These are phyloP conservation scores for Colletotrichum zoysiae DNA, from an alignment of 2,329 filamentous ascomycete species.

Conservation along the genomic window DNA sequence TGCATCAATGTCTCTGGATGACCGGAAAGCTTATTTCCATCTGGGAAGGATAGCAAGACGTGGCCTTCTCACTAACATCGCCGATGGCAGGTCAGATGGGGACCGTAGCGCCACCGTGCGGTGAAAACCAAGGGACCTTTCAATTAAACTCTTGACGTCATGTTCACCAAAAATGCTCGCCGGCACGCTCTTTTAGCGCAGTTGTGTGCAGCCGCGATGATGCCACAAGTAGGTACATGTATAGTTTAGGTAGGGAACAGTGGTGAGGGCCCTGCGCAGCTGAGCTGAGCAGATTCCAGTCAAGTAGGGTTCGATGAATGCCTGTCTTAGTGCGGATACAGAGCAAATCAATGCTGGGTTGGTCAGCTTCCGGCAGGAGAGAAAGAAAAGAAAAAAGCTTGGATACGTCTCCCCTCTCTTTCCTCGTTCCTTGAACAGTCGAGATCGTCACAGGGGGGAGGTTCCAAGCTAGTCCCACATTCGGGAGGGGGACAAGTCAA, in stretches of 20 bases:
- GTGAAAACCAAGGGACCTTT: conserved; percentile 27
- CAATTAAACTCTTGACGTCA: conserved; percentile 33
- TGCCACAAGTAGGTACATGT: conserved; percentile 4
- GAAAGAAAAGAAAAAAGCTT: conserved; percentile 16
- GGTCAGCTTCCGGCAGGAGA: conserved; percentile 9
- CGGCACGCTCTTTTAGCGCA: conserved; percentile 22
- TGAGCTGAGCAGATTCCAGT: neutral
- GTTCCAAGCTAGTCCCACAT: conserved; percentile 18
- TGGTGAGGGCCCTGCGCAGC: neutral
- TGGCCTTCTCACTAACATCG: neutral
- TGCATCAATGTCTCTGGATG: neutral
- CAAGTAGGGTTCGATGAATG: neutral
- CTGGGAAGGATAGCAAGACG: conserved; percentile 5
- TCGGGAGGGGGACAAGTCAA: conserved; percentile 22
- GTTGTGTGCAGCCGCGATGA: conserved; percentile 14
- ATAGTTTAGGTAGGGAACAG: neutral
- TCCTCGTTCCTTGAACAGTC: conserved; percentile 18
- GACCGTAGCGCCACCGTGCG: conserved; percentile 32
- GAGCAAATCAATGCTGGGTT: neutral
- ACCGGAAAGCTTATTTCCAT: conserved; percentile 24
- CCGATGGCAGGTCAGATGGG: conserved; percentile 5
- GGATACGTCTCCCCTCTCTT: conserved; percentile 10
- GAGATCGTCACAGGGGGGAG: conserved; percentile 39
- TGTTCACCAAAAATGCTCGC: conserved; percentile 13
- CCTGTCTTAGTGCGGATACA: neutral